A percentile compares a stretch with the other conserved stretches of the same genome.
Evolutionary conservation across 257 asterid species (phyloP).

Genomic region (Capsicum chinense): DNA sequence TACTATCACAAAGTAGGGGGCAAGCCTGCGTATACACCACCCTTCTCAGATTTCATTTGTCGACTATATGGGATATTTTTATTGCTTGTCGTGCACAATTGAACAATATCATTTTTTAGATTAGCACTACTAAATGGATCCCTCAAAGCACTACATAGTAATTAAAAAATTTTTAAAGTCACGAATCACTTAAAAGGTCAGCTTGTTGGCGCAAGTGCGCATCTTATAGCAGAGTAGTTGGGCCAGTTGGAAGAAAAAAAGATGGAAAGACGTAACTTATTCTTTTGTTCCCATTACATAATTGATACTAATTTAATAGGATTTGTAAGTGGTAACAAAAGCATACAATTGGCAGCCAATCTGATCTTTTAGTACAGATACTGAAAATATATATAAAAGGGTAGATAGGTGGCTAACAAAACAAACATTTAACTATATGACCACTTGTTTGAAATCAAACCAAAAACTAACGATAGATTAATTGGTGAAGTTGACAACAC

Average conservation of each 20-base stretch:
- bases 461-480: background rate
- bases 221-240: constrained; percentile 9
- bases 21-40: too few relatives aligned
- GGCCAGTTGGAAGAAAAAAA: background rate
- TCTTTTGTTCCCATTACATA: constrained; percentile 20
- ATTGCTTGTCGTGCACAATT: too few relatives aligned
- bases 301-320: constrained; percentile 2
- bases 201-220: background rate
- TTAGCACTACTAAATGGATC: background rate
- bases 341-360: background rate
- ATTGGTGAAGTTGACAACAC: constrained; percentile 12
- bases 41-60: too few relatives aligned
- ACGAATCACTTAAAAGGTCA: background rate
- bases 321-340: constrained; percentile 13
- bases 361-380: background rate
- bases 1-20: too few relatives aligned
- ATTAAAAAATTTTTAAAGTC: background rate
- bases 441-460: background rate
- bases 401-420: background rate
- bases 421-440: background rate
- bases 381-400: background rate
- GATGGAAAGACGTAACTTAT: background rate
- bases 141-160: background rate
- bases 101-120: too few relatives aligned
- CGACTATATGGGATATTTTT: too few relatives aligned